Evolutionary conservation across 2,329 filamentous ascomycete genomes (phyloP).

Genomic region (Pseudocercospora musae): DNA sequence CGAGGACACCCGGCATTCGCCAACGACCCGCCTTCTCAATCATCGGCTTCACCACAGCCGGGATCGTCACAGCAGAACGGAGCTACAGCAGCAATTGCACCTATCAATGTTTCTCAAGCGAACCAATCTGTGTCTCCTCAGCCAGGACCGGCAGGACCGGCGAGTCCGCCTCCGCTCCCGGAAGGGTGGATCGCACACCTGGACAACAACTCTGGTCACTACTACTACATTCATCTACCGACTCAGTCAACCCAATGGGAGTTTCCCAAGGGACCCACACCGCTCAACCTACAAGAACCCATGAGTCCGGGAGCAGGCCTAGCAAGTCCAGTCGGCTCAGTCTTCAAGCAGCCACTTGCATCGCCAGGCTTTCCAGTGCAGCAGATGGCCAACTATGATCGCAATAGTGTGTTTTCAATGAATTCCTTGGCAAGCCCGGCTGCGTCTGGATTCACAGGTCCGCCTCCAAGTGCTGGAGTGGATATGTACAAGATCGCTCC

Average conservation of each 20-base stretch:
- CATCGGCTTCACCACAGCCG: conserved; percentile 44
- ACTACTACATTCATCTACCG: conserved; percentile 96
- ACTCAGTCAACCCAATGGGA: conserved; percentile 98
- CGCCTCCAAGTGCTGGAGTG: conserved; percentile 83
- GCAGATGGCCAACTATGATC: conserved; percentile 72
- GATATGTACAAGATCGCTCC: conserved; percentile 92
- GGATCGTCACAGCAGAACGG: conserved; percentile 39
- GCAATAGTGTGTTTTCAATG: conserved; percentile 81
- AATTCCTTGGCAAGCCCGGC: conserved; percentile 70
- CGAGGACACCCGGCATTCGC: conserved; percentile 84
- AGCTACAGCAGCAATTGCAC: conserved; percentile 36
- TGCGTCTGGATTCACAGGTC: conserved; percentile 78
- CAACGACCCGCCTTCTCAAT: conserved; percentile 60
- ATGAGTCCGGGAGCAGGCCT: conserved; percentile 70
- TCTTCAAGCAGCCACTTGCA: conserved; percentile 64
- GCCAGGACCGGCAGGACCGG: conserved; percentile 53
- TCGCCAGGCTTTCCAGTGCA: conserved; percentile 77
- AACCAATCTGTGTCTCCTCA: conserved; percentile 25
- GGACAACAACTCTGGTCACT: conserved; percentile 92
- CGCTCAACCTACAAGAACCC: conserved; percentile 78
- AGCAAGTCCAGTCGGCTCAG: conserved; percentile 44
- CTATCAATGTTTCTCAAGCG: conserved; percentile 40
- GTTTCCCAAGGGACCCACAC: conserved; percentile 92
- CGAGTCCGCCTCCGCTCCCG: conserved; percentile 86
- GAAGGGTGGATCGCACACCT: conserved; percentile 98